A percentile compares a stretch with the other conserved stretches of the same genome.
phyloP scores from a whole-genome alignment of 257 asterid genomes.

The Sherardia arvensis region DNA sequence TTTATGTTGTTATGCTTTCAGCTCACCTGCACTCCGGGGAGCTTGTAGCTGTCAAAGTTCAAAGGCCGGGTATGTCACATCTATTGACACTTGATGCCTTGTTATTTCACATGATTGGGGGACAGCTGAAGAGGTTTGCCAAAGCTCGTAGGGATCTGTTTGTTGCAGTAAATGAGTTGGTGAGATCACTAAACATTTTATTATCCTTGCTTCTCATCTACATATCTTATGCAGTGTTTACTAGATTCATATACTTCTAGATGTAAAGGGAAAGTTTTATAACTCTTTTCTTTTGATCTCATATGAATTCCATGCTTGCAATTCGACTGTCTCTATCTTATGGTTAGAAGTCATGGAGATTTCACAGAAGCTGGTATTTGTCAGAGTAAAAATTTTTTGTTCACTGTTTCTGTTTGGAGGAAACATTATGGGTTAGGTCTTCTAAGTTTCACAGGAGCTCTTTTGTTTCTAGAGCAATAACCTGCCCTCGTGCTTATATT shows the following conservation, averaged over 20 bases:
- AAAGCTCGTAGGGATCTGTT: slow-evolving; percentile 96
- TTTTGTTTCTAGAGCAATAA: too few relatives aligned
- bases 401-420: neutral
- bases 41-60: slow-evolving; percentile 98
- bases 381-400: neutral
- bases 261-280: too few relatives aligned
- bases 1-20: slow-evolving; percentile 53
- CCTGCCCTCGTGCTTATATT: neutral
- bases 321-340: neutral
- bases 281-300: neutral
- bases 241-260: neutral
- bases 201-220: neutral
- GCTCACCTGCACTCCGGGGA: slow-evolving; percentile 99
- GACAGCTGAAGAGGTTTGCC: slow-evolving; percentile 92
- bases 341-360: neutral
- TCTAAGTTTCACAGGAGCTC: too few relatives aligned
- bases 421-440: neutral
- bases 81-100: slow-evolving; percentile 78
- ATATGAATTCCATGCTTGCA: neutral
- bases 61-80: slow-evolving; percentile 97
- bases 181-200: slow-evolving; percentile 34
- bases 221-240: neutral
- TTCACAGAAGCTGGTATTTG: neutral
- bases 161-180: slow-evolving; percentile 96
- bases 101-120: slow-evolving; percentile 93